phyloP scores from a whole-genome alignment of 2,329 filamentous ascomycete genomes.

The Laburnicola sp. region DNA sequence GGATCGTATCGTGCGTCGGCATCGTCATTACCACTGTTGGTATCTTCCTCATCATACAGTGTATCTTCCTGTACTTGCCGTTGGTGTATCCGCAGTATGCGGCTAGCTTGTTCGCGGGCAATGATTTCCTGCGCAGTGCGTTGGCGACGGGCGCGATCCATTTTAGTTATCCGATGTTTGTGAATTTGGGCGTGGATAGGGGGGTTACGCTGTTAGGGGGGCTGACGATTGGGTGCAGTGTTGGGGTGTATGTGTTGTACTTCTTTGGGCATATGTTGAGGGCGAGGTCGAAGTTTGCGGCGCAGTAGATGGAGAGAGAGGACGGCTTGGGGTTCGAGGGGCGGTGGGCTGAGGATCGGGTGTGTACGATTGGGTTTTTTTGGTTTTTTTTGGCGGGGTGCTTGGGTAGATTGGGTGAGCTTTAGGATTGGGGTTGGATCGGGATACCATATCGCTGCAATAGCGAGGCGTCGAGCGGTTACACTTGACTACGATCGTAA shows the following conservation, averaged over 20 bases:
- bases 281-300: conserved; percentile 39
- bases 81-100: conserved; percentile 60
- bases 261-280: conserved; percentile 45
- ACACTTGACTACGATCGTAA: background rate
- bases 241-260: conserved; percentile 64
- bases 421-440: background rate
- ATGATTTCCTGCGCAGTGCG: conserved; percentile 59
- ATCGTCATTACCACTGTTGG: conserved; percentile 55
- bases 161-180: conserved; percentile 63
- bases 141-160: conserved; percentile 64
- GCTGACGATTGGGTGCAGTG: conserved; percentile 45
- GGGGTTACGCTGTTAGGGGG: conserved; percentile 58
- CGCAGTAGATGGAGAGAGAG: conserved; percentile 20
- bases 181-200: conserved; percentile 61
- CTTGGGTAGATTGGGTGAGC: background rate
- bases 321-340: no score
- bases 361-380: no score
- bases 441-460: background rate
- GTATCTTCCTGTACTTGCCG: conserved; percentile 64
- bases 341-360: no score
- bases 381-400: no score
- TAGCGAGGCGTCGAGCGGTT: conserved; percentile 1
- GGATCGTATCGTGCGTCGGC: conserved; percentile 60
- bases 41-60: conserved; percentile 51
- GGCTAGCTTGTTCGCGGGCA: conserved; percentile 62